phyloP scores from a whole-genome alignment of 148 eudicot species.

The Cornus florida region DNA sequence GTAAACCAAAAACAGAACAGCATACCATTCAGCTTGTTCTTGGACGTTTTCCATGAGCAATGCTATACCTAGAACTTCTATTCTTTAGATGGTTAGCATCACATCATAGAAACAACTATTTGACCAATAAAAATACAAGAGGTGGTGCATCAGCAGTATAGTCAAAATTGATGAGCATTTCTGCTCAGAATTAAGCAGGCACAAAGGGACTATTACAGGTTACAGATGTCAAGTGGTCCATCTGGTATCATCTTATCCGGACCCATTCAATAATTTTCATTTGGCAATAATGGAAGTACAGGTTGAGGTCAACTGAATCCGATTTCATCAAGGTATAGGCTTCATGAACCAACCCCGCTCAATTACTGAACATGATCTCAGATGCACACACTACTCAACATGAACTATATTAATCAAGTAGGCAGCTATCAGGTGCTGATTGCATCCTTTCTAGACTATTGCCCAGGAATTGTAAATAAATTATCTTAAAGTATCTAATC shows the following conservation, averaged over 20 bases:
- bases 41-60: neutral
- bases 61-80: neutral
- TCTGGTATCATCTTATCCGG: neutral
- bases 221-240: neutral
- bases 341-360: no score
- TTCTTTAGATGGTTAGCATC: neutral
- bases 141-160: constrained; percentile 1
- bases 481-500: neutral
- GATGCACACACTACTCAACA: neutral
- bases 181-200: neutral
- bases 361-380: no score
- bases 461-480: neutral
- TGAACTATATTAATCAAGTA: neutral
- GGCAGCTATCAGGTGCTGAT: neutral
- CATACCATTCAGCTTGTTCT: neutral
- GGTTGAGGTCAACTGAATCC: no score
- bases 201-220: neutral
- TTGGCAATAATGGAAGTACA: no score
- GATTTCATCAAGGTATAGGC: no score
- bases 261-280: no score
- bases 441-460: neutral
- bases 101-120: neutral
- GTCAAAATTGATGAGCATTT: neutral
- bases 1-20: neutral
- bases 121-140: neutral